These are phyloP conservation scores for Paraleonurus japonicus DNA, from an alignment of 257 asterid species.

Conservation along the genomic window DNA sequence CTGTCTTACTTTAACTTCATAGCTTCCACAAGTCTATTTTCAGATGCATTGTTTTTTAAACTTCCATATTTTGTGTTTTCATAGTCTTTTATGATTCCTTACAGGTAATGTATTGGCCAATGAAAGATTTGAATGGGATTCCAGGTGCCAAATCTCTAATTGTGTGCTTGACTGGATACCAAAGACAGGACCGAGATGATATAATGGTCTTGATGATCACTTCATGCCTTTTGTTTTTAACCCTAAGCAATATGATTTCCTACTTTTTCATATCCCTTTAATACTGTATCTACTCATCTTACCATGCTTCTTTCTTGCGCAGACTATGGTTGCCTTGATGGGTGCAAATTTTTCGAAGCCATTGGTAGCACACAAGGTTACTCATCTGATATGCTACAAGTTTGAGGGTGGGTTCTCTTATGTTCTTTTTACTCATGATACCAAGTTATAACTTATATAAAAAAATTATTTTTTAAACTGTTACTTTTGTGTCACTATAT, in stretches of 20 bases:
- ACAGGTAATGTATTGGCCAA: constrained; percentile 78
- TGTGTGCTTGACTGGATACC: constrained; percentile 91
- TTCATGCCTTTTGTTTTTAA: constrained; percentile 22
- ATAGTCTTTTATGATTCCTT: constrained; percentile 11
- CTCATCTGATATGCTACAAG: constrained; percentile 96
- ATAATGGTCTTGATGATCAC: constrained; percentile 60
- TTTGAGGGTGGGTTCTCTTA: constrained; percentile 64
- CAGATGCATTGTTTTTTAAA: background rate
- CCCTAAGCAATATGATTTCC: background rate
- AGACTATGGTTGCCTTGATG: constrained; percentile 90
- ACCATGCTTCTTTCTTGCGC: constrained; percentile 22
- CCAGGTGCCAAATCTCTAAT: constrained; percentile 70
- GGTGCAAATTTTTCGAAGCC: constrained; percentile 92
- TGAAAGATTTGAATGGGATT: constrained; percentile 72
- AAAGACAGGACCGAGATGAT: constrained; percentile 67
- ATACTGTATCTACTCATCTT: constrained; percentile 11
- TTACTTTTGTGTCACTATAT: background rate
- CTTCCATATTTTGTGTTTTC: background rate
- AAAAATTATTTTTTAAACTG: background rate
- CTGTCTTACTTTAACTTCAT: background rate
- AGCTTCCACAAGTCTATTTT: background rate
- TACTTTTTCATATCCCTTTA: background rate
- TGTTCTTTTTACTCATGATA: background rate
- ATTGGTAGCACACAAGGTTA: constrained; percentile 68
- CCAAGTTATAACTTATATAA: background rate